These are phyloP conservation scores for Phenoliferia sp. DNA, from an alignment of 1,284 basidiomycete species.

Conservation along the genomic window DNA sequence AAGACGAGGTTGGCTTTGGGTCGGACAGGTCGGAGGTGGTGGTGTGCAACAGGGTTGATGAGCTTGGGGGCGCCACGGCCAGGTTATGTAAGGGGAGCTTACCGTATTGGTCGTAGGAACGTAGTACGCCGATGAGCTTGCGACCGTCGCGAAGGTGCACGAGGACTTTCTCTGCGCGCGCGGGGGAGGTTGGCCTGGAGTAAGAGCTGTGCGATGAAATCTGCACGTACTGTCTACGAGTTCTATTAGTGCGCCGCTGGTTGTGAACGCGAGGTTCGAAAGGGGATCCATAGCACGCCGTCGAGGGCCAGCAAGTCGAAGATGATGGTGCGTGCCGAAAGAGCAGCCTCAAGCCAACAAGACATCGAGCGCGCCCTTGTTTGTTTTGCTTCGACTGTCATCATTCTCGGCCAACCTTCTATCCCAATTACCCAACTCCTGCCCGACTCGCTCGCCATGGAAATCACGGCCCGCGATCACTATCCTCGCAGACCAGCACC, in stretches of 20 bases:
- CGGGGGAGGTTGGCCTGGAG: background rate
- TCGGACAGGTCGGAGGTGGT: background rate
- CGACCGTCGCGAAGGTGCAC: slow-evolving; percentile 93
- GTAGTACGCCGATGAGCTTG: slow-evolving; percentile 89
- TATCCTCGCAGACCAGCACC: no score
- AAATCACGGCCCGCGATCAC: no score
- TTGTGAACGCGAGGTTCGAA: slow-evolving; percentile 65
- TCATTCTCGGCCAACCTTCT: no score
- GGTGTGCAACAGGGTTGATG: background rate
- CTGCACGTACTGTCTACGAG: slow-evolving; percentile 94
- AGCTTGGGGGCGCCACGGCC: background rate
- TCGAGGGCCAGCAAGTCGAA: background rate
- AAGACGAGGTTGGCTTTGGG: slow-evolving; percentile 42
- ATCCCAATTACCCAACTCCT: no score
- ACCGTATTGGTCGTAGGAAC: slow-evolving; percentile 99
- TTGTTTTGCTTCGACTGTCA: no score
- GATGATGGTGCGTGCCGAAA: background rate
- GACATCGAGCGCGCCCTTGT: no score
- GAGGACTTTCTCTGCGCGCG: slow-evolving; percentile 87
- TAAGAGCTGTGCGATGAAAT: background rate
- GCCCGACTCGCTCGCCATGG: no score
- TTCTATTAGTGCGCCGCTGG: slow-evolving; percentile 91
- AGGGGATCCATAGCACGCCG: slow-evolving; percentile 31
- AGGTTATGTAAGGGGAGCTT: background rate
- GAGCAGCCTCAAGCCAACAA: background rate